Base-by-base conservation (phyloP, 1,284 basidiomycete genomes). In the Cerrena zonata region DNA sequence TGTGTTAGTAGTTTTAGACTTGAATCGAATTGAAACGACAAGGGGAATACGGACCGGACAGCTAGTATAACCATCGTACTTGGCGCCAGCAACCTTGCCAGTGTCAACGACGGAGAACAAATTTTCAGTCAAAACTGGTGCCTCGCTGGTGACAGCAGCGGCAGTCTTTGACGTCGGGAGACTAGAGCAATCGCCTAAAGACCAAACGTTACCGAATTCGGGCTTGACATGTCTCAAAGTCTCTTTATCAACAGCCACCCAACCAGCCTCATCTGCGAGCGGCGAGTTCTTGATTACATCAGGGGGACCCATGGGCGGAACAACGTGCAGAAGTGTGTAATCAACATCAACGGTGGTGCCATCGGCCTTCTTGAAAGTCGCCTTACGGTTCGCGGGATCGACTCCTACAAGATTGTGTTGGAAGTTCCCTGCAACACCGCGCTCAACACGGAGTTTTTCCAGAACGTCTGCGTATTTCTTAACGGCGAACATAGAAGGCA, bases 141-240 rank as follows among this genome's bases (percentile, higher is more conserved):
- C 85, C 67, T 99, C 91, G 0, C 82, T 82, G 1, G 90, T 93
- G 62, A 97, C 89, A 1, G 94, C 95, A 2, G 95, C 94, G 0
- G 90, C 91, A 1, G 95, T 99, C 78, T 96, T 99, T 68, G 90
- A 93, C 12, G 93, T 98, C 4, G 94, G 94, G 40, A 96, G 71
- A 47, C 85, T 91, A 23, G 91, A 90, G 56, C 89, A 90, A 65
- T 99, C 95, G 23, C 95, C 95, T 19, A 96, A 65, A 5, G 89
- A 79, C 69, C 94, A 98, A 27, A 98, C 79, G 68, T 97, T 97
- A 50, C 75, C 70, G 65, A 74, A 89, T 61, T 83, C 80, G 2
- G 82, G 76, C 55, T 94, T 93, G 54, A 78, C 83, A 67, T 95
- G 92, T 59, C 88, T 86, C 34, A 94, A 78, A 0, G 91, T 94